A percentile compares a stretch with the other conserved stretches of the same genome.
Evolutionary conservation across 345 rosid genomes (phyloP).

Genomic region (Isatis tinctoria): DNA sequence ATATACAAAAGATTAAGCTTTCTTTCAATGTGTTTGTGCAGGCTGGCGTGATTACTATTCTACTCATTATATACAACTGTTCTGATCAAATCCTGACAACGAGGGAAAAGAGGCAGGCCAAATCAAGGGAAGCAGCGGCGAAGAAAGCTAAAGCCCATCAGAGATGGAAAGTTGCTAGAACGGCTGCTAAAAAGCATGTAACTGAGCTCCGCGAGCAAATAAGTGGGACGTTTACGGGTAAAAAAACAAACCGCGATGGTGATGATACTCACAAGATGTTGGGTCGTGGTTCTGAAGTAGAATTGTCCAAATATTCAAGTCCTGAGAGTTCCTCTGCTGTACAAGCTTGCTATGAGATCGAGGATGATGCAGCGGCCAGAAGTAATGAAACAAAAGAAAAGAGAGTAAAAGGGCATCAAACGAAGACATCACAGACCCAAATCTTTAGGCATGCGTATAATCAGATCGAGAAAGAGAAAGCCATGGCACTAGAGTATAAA

Average conservation of each 20-base stretch:
- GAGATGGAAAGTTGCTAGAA: constrained; percentile 75
- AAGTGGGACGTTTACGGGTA: constrained; percentile 60
- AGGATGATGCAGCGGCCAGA: constrained; percentile 33
- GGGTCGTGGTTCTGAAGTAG: constrained; percentile 34
- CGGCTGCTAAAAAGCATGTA: constrained; percentile 64
- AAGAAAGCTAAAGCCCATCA: constrained; percentile 71
- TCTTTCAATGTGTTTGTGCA: constrained; percentile 28
- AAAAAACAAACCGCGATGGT: constrained; percentile 12
- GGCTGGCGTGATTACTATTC: constrained; percentile 67
- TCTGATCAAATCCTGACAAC: constrained; percentile 79
- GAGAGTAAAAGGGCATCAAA: constrained; percentile 39
- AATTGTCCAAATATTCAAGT: constrained; percentile 20
- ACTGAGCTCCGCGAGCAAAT: constrained; percentile 60
- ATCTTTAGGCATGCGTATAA: constrained; percentile 76
- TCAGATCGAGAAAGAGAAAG: constrained; percentile 84
- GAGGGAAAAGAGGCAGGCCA: constrained; percentile 70
- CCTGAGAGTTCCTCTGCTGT: constrained; percentile 33
- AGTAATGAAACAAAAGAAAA: constrained; percentile 29
- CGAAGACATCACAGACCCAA: constrained; percentile 58
- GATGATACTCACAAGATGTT: constrained; percentile 44
- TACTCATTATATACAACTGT: constrained; percentile 82
- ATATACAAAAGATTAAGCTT: not conserved
- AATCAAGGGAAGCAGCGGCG: constrained; percentile 87
- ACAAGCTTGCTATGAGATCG: constrained; percentile 45
- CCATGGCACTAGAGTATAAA: constrained; percentile 47